Evolutionary conservation across 148 eudicot species (phyloP).

Genomic region (Vaccinium macrocarpon): DNA sequence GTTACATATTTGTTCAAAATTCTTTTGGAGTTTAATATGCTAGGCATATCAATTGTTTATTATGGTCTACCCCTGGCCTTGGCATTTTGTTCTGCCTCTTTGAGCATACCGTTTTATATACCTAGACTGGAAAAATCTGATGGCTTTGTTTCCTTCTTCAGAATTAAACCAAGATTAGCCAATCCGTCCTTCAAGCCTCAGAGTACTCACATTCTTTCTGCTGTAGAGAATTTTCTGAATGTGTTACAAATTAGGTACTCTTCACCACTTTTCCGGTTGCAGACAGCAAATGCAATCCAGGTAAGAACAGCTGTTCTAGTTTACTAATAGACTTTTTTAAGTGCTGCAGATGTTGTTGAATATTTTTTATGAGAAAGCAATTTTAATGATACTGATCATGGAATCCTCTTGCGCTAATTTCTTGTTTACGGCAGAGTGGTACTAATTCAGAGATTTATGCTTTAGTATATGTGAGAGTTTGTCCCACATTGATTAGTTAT

Average conservation of each 20-base stretch:
- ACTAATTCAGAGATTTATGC: not conserved
- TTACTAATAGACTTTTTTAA: slow-evolving; percentile 9
- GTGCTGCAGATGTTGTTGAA: slow-evolving; percentile 5
- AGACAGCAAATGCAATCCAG: slow-evolving; percentile 66
- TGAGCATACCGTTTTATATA: slow-evolving; percentile 4
- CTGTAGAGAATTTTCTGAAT: slow-evolving; percentile 68
- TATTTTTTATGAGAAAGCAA: not conserved
- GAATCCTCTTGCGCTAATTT: not conserved
- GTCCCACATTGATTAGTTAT: too few species aligned
- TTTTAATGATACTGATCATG: not conserved
- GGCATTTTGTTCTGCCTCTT: not conserved
- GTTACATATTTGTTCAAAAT: not conserved
- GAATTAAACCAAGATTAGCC: slow-evolving; percentile 78
- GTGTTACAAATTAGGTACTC: slow-evolving; percentile 84
- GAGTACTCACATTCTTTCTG: slow-evolving; percentile 63
- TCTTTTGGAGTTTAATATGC: slow-evolving; percentile 1
- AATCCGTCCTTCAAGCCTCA: slow-evolving; percentile 85
- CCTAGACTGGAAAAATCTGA: not conserved
- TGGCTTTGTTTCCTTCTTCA: slow-evolving; percentile 26
- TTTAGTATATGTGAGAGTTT: not conserved
- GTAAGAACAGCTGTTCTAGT: slow-evolving; percentile 31
- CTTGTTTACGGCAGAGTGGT: too few species aligned
- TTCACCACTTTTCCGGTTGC: slow-evolving; percentile 85
- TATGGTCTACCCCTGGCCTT: not conserved
- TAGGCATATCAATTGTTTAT: not conserved